Evolutionary conservation across 73 alveolate species (phyloP), one percentile per base, ranked within the genome.

Genomic region (Urostyla sp.): DNA sequence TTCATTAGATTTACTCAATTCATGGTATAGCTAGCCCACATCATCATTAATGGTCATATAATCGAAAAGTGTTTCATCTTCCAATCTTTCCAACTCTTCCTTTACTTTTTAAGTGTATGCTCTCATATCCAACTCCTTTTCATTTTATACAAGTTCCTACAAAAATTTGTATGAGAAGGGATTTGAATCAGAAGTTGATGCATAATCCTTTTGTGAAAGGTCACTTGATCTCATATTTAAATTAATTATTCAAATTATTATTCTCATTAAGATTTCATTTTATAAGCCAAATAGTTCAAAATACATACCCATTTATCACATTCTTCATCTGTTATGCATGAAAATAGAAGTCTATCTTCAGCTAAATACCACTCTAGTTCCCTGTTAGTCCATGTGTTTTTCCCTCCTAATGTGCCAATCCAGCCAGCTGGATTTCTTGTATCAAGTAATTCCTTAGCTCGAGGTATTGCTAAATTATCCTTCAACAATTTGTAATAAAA

Each of bases 11-110:
- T 84, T 85, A 38, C 63, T 67, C 28, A 90, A 73, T 40, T 85
- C 91, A 34, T 66, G 63, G 75, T 90, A 85, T 10, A 90, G 89
- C 16, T 80, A 72, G 36, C 86, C 91, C 0, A 85, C 89, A 16
- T 90, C 93, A 30, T 76, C 43, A 36, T 90, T 84, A 27, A 84
- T 75, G 1, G 87, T 52, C 15, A 85, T 36, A 59, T 63, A 75
- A 66, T 90, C 93, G 13, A 76, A 40, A 20, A 85, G 66, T 38
- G 90, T 74, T 3, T 85, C 87, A 18, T 61, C 81, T 45, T 90
- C 93, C 21, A 90, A 66, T 35, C 72, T 63, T 24, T 36, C 50
- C 0, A 87, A 79, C 59, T 87, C 76, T 16, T 61, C 88, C 43
- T 87, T 66, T 8, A 80, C 53, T 52, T 87, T 48, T 24, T 38